A percentile compares a stretch with the other conserved stretches of the same genome.
Evolutionary conservation across 2,329 filamentous ascomycete species (phyloP).

Genomic region (Hypoxylon sp.): DNA sequence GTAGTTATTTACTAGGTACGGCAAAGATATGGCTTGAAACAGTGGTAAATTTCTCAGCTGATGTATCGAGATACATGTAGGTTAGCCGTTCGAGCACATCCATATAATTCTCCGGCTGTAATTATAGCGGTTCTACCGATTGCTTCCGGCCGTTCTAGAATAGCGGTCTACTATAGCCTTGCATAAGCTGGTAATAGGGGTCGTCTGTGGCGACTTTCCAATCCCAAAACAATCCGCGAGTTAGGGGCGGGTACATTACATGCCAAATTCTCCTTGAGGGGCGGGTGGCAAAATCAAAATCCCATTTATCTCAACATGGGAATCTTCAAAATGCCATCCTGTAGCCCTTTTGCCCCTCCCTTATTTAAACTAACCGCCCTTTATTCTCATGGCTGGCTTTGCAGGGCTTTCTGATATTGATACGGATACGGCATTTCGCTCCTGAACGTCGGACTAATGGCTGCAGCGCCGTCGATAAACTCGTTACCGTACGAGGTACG

Average conservation of each 20-base stretch:
- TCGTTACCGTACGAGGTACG: conserved; percentile 45
- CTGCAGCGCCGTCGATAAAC: conserved; percentile 30
- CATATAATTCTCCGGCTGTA: too few relatives aligned
- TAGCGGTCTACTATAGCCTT: background rate
- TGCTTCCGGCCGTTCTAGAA: conserved; percentile 37
- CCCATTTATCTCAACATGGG: conserved; percentile 34
- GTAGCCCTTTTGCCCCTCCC: conserved; percentile 9
- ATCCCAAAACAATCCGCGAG: conserved; percentile 22
- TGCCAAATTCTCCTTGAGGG: conserved; percentile 33
- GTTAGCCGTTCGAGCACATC: too few relatives aligned
- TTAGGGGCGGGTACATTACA: conserved; percentile 23
- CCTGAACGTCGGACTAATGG: conserved; percentile 21
- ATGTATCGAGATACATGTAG: too few relatives aligned
- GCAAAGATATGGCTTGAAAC: too few relatives aligned
- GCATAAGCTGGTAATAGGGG: conserved; percentile 4
- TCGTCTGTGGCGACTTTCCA: conserved; percentile 17
- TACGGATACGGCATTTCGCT: background rate
- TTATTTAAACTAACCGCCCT: conserved; percentile 22
- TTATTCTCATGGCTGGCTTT: background rate
- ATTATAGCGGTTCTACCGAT: conserved; percentile 2
- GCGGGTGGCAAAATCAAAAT: conserved; percentile 36
- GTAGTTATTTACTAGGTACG: too few relatives aligned
- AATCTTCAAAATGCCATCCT: conserved; percentile 35
- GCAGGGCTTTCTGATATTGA: background rate
- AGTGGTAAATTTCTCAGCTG: background rate